phyloP scores from a whole-genome alignment of 2,329 filamentous ascomycete genomes.

The Drechslera avenae region DNA sequence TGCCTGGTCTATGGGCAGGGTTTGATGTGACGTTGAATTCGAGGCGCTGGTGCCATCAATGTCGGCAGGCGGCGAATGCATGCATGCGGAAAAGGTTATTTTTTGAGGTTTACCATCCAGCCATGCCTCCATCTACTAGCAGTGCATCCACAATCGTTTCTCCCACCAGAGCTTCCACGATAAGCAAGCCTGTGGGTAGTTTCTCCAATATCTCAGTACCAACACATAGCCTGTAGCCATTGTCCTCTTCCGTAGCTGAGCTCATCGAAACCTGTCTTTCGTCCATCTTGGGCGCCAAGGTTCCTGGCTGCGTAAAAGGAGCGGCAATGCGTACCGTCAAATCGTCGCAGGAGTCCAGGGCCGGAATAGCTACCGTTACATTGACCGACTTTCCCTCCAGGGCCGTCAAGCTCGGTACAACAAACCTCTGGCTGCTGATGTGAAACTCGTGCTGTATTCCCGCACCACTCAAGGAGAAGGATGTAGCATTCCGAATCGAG shows the following conservation, averaged over 20 bases:
- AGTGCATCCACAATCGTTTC: not conserved
- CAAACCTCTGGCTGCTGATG: not conserved
- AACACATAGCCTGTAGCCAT: not conserved
- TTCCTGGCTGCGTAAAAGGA: not conserved
- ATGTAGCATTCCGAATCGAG: not conserved
- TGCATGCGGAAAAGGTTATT: too few relatives aligned
- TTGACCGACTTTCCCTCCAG: not conserved
- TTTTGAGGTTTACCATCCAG: not conserved
- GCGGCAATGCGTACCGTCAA: not conserved
- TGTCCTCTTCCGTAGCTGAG: rapidly evolving
- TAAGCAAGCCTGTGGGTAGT: conserved; percentile 1
- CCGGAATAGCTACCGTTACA: not conserved
- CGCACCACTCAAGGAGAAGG: not conserved
- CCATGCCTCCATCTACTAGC: not conserved
- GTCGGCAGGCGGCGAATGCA: too few relatives aligned
- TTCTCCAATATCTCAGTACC: not conserved
- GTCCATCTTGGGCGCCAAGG: not conserved
- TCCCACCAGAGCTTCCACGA: not conserved
- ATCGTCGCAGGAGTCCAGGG: not conserved
- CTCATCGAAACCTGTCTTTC: not conserved
- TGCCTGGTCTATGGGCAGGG: conserved; percentile 4
- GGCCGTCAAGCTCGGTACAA: not conserved
- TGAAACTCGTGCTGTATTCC: not conserved
- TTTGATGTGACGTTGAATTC: not conserved
- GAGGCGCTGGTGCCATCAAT: too few relatives aligned